Evolutionary conservation across 2,329 filamentous ascomycete species (phyloP), one percentile per base, ranked within the genome.

Genomic region (Fusarium subtropicale): DNA sequence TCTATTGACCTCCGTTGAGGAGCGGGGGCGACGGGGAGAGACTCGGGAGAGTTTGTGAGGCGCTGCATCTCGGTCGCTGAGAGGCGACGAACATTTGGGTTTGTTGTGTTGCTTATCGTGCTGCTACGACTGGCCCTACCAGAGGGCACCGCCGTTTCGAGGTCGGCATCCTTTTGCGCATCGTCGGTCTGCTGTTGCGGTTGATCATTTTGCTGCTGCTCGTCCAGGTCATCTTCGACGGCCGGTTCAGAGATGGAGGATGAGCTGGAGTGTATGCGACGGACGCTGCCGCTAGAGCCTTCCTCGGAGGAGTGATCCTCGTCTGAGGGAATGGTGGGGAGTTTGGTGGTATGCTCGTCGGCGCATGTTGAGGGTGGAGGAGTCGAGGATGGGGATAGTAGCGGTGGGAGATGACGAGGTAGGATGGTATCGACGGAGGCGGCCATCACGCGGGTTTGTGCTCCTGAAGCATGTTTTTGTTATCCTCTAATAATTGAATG

Each of bases 1-100:
- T 83, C 67, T 76, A 82, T 66, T 74, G 75, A 65, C 76, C 78
- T 68, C 73, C 80, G 65, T 76, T 79, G 66, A 54, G 76, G 75
- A 71, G 79, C 76, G 67, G 78, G 76, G 2, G 85, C 84, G 1
- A 90, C 76, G 15, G 88, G 88, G 3, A 90, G 78, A 1, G 87
- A 89, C 30, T 88, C 86, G 8, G 87, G 86, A 2, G 85, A 82
- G 30, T 82, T 84, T 16, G 86, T 84, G 61, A 90, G 77, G 62
- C 87, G 84, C 55, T 87, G 84, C 74, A 90, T 88, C 71, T 88
- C 86, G 38, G 82, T 84, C 10, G 85, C 85, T 0, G 87, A 88
- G 28, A 90, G 80, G 38, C 86, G 84, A 56, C 85, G 82, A 47
- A 88, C 78, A 48, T 79, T 84, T 42, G 79, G 76, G 65, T 78